Evolutionary conservation across 2,329 filamentous ascomycete species (phyloP).

Genomic region (Zymoseptoria passerinii): DNA sequence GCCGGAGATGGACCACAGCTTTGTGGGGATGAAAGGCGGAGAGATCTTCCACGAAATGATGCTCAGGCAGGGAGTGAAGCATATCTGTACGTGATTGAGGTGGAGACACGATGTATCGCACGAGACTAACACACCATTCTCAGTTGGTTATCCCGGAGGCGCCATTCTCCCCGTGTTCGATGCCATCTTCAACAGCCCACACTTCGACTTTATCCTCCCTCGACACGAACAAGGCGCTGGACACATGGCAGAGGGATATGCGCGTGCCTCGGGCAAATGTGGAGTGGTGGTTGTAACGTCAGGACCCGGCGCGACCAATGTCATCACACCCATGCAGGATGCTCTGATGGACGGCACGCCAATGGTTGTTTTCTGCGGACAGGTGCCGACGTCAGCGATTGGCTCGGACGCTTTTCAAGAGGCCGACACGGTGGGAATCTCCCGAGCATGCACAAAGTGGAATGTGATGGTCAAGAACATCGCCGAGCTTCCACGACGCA

Average conservation of each 20-base stretch:
- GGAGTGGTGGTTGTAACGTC: conserved; percentile 96
- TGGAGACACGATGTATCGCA: conserved; percentile 2
- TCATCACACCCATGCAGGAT: conserved; percentile 93
- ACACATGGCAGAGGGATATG: conserved; percentile 98
- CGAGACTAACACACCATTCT: conserved; percentile 10
- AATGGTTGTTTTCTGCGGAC: conserved; percentile 89
- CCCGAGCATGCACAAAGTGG: conserved; percentile 94
- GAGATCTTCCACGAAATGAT: conserved; percentile 99
- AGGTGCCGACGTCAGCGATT: conserved; percentile 83
- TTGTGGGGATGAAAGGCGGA: conserved; percentile 90
- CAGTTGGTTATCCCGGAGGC: conserved; percentile 73
- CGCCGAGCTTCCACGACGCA: conserved; percentile 82
- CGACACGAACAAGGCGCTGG: conserved; percentile 96
- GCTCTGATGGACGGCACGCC: conserved; percentile 92
- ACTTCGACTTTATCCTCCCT: conserved; percentile 93
- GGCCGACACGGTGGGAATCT: conserved; percentile 89
- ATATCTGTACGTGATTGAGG: conserved; percentile 66
- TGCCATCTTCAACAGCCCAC: conserved; percentile 94
- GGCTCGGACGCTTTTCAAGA: conserved; percentile 97
- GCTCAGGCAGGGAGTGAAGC: conserved; percentile 83
- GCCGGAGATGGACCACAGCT: conserved; percentile 50
- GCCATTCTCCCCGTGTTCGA: conserved; percentile 97
- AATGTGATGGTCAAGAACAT: conserved; percentile 97
- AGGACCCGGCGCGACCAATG: conserved; percentile 91
- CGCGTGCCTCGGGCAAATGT: conserved; percentile 83